Conservation (phyloP, 768 basidiomycete species). For the Phaffia australis region DNA sequence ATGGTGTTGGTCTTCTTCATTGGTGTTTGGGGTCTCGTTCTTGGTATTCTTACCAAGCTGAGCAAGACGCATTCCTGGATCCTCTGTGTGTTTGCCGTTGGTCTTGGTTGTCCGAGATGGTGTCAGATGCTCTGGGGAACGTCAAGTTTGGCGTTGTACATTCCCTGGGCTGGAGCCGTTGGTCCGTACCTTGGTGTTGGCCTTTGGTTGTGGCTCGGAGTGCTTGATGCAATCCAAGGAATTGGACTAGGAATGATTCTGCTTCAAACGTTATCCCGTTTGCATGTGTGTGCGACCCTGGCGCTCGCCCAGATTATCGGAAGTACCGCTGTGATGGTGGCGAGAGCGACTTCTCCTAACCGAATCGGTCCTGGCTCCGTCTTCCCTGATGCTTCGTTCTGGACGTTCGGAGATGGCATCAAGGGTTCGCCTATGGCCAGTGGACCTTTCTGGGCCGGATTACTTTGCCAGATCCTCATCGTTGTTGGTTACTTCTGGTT, state of each 20-base stretch:
- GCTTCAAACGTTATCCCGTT: slow-evolving; percentile 65
- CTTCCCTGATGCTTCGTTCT: slow-evolving; percentile 82
- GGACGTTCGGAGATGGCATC: slow-evolving; percentile 61
- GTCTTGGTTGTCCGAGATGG: slow-evolving; percentile 86
- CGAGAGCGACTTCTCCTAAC: slow-evolving; percentile 80
- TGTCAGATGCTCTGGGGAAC: slow-evolving; percentile 98
- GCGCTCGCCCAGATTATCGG: slow-evolving; percentile 83
- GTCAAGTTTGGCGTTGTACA: slow-evolving; percentile 59
- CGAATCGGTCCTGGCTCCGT: slow-evolving; percentile 78
- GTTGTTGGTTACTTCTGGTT: slow-evolving; percentile 27
- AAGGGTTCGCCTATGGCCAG: slow-evolving; percentile 23
- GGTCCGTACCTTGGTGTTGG: slow-evolving; percentile 48
- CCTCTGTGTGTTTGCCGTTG: slow-evolving; percentile 86
- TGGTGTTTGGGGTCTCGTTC: slow-evolving; percentile 66
- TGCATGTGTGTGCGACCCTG: slow-evolving; percentile 87
- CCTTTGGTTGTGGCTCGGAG: slow-evolving; percentile 91
- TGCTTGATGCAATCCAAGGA: slow-evolving; percentile 85
- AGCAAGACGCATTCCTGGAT: slow-evolving; percentile 94
- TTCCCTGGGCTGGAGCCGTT: slow-evolving; percentile 25
- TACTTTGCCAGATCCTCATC: slow-evolving; percentile 26
- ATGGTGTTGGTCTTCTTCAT: slow-evolving; percentile 77
- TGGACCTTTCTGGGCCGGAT: slow-evolving; percentile 25
- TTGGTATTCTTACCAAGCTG: slow-evolving; percentile 67
- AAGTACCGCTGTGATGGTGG: slow-evolving; percentile 80
- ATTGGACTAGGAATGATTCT: slow-evolving; percentile 82